These are phyloP conservation scores for Penicillium thymicola DNA, from an alignment of 2,329 filamentous ascomycete genomes.

Conservation along the genomic window DNA sequence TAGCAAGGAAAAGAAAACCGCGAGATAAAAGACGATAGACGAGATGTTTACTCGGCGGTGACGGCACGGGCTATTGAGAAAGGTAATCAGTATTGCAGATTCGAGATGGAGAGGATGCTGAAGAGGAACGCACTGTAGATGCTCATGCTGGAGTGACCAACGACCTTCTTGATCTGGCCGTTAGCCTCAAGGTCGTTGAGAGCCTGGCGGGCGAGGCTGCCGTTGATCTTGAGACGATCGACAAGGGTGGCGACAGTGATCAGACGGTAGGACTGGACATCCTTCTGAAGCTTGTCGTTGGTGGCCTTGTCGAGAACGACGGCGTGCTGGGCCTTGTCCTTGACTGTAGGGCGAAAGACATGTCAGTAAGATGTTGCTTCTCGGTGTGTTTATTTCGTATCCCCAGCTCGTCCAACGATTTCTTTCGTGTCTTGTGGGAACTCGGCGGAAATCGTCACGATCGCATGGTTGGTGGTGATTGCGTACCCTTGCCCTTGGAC, in stretches of 20 bases:
- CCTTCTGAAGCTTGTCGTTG: conserved; percentile 98
- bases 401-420: conserved; percentile 15
- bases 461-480: conserved; percentile 23
- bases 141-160: conserved; percentile 93
- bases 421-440: conserved; percentile 7
- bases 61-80: conserved; percentile 40
- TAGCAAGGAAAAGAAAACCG: conserved; percentile 38
- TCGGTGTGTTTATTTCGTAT: conserved; percentile 5
- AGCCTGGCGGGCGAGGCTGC: conserved; percentile 86
- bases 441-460: conserved; percentile 22
- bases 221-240: conserved; percentile 99
- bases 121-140: conserved; percentile 77
- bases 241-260: conserved; percentile 98
- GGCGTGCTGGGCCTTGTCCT: conserved; percentile 99
- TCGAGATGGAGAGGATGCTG: neutral
- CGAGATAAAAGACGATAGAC: conserved; percentile 31
- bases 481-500: conserved; percentile 56
- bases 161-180: conserved; percentile 97
- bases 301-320: conserved; percentile 98
- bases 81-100: conserved; percentile 8
- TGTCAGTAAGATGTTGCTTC: conserved; percentile 16
- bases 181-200: conserved; percentile 93
- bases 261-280: conserved; percentile 99
- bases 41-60: conserved; percentile 44
- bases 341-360: conserved; percentile 62